Conservation (phyloP, 2,329 filamentous ascomycete species). For the Ophiostoma triangulosporum region DNA sequence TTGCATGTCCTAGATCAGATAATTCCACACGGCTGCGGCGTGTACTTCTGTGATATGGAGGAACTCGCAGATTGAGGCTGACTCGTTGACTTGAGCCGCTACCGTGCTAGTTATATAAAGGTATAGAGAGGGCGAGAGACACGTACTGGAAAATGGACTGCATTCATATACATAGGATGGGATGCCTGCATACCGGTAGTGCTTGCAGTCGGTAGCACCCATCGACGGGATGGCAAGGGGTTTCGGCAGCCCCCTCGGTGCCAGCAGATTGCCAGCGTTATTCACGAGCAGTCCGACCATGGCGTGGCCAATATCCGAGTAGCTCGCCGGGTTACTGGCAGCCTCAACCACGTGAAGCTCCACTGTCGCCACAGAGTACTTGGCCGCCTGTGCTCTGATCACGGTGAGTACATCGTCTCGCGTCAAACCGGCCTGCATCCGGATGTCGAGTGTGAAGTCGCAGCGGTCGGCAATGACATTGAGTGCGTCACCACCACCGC, state of each 20-base stretch:
- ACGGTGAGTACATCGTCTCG: not conserved
- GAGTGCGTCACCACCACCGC: conserved; percentile 5
- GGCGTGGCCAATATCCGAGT: conserved; percentile 4
- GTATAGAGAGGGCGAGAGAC: too few relatives aligned
- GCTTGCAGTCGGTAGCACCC: conserved; percentile 11
- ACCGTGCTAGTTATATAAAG: not conserved
- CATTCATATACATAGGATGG: conserved; percentile 8
- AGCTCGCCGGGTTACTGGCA: conserved; percentile 9
- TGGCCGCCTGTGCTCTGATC: not conserved
- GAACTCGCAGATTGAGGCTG: conserved; percentile 8
- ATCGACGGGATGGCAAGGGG: conserved; percentile 10
- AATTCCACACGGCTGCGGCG: not conserved
- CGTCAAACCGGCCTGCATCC: not conserved
- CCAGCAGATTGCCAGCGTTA: not conserved
- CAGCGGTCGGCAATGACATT: conserved; percentile 6
- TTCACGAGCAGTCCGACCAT: conserved; percentile 1
- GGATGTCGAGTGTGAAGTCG: not conserved
- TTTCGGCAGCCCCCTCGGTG: not conserved
- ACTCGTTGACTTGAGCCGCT: conserved; percentile 13
- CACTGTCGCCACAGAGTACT: not conserved
- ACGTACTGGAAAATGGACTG: not conserved
- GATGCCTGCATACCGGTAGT: conserved; percentile 9
- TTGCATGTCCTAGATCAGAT: not conserved
- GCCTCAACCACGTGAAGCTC: conserved; percentile 6
- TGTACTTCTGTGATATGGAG: conserved; percentile 9